Evolutionary conservation across 2,329 filamentous ascomycete species (phyloP).

Genomic region (Fusarium mangiferae): DNA sequence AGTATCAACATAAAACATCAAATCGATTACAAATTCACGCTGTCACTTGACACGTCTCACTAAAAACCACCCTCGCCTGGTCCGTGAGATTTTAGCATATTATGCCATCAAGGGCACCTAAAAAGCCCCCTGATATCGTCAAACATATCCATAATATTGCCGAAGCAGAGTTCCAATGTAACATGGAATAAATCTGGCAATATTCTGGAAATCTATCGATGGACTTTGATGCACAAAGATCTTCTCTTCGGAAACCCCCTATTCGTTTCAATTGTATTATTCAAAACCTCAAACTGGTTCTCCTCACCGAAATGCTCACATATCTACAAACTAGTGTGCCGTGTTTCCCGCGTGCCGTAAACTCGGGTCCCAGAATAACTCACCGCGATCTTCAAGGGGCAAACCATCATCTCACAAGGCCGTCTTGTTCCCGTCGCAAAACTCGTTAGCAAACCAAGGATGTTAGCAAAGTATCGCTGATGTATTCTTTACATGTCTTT

Average conservation of each 20-base stretch:
- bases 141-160: constrained; percentile 13
- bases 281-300: not conserved
- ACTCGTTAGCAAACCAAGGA: not conserved
- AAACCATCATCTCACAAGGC: not conserved
- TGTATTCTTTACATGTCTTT: constrained; percentile 18
- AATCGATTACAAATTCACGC: not conserved
- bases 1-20: not conserved
- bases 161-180: not conserved
- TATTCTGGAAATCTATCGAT: not conserved
- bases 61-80: not conserved
- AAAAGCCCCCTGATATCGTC: not conserved
- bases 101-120: not conserved
- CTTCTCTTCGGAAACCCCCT: not conserved
- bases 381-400: not conserved
- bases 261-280: not conserved
- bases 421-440: constrained; percentile 23
- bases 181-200: not conserved
- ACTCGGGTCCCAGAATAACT: not conserved
- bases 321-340: not conserved
- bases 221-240: not conserved
- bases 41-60: constrained; percentile 11
- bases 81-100: constrained; percentile 27
- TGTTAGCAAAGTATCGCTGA: constrained; percentile 9
- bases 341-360: not conserved
- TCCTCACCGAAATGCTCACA: not conserved